phyloP scores from a whole-genome alignment of 805 yeast species.

The Ogataea degrootiae region DNA sequence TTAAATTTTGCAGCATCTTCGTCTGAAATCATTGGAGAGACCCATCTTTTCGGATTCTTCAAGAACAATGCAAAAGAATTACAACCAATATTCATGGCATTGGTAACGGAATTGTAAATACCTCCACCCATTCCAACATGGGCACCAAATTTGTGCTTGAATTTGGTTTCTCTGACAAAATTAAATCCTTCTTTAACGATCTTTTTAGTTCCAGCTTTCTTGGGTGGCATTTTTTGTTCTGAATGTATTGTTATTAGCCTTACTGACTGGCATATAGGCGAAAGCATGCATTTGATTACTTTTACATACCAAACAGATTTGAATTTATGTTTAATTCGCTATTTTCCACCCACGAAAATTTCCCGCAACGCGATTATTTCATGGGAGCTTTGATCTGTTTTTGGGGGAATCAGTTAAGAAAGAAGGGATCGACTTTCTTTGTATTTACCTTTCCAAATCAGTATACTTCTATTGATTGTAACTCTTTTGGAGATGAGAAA shows the following conservation, averaged over 20 bases:
- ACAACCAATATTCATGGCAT: slow-evolving; percentile 50
- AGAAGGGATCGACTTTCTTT: too few relatives aligned
- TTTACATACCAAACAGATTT: too few relatives aligned
- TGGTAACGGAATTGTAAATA: slow-evolving; percentile 31
- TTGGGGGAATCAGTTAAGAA: too few relatives aligned
- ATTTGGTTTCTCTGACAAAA: slow-evolving; percentile 39
- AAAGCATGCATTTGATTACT: too few relatives aligned
- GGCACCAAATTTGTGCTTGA: slow-evolving; percentile 70
- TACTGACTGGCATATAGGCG: too few relatives aligned
- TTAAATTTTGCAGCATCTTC: slow-evolving; percentile 68
- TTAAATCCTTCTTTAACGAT: slow-evolving; percentile 18
- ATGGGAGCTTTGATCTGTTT: too few relatives aligned
- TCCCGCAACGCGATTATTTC: too few relatives aligned
- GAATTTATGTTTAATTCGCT: too few relatives aligned
- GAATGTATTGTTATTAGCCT: not conserved
- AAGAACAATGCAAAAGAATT: slow-evolving; percentile 88
- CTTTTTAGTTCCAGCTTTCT: slow-evolving; percentile 12
- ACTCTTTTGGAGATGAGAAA: too few relatives aligned
- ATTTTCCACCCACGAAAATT: too few relatives aligned
- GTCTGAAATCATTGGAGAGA: slow-evolving; percentile 65
- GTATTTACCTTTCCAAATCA: too few relatives aligned
- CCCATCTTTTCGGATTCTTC: slow-evolving; percentile 90
- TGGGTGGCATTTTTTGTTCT: slow-evolving; percentile 19
- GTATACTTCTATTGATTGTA: too few relatives aligned
- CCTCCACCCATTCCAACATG: slow-evolving; percentile 87